Evolutionary conservation across 2,329 filamentous ascomycete species (phyloP).

Genomic region (Beauveria sp.): DNA sequence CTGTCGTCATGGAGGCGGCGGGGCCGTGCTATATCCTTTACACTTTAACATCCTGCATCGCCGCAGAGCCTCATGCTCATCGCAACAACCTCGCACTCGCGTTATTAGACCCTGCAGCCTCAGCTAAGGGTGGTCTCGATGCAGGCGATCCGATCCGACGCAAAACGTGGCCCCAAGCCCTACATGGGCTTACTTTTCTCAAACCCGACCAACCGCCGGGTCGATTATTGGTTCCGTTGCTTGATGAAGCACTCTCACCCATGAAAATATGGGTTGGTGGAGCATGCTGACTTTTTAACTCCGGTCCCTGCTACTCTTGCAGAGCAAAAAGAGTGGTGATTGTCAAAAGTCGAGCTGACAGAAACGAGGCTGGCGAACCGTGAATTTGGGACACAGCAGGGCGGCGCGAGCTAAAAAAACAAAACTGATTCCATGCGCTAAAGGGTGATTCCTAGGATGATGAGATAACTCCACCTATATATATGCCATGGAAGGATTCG

Average conservation of each 20-base stretch:
- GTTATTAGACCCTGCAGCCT: background rate
- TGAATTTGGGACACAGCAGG: background rate
- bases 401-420: background rate
- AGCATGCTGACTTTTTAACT: too few species aligned
- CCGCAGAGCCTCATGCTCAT: background rate
- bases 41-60: background rate
- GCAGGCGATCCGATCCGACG: too few species aligned
- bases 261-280: too few species aligned
- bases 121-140: background rate
- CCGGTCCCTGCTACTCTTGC: too few species aligned
- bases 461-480: background rate
- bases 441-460: background rate
- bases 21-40: slow-evolving; percentile 4
- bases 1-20: background rate
- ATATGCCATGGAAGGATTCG: background rate
- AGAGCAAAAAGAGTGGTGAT: too few species aligned
- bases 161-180: too few species aligned
- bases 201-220: too few species aligned
- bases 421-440: background rate
- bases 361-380: background rate
- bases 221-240: too few species aligned
- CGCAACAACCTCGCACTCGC: background rate
- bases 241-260: too few species aligned
- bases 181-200: too few species aligned
- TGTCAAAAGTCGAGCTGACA: background rate